Percentiles rank a stretch among this genome's conserved stretches.
These are phyloP conservation scores for Yarrowia deformans DNA, from an alignment of 805 yeast species.

Conservation along the genomic window DNA sequence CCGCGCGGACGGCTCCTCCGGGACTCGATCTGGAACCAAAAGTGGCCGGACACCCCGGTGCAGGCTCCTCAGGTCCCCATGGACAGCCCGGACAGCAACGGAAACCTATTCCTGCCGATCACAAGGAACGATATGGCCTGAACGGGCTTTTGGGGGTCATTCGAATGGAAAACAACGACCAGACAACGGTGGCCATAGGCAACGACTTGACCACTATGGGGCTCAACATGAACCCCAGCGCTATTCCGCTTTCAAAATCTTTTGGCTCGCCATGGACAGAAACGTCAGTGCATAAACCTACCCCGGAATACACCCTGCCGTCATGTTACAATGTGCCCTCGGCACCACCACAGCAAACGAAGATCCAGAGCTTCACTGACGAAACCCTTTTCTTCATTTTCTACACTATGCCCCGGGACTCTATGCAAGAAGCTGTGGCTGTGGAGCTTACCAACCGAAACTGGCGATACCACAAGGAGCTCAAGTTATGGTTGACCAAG, in stretches of 20 bases:
- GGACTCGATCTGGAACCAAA: constrained; percentile 38
- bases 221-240: constrained; percentile 59
- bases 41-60: constrained; percentile 35
- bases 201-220: constrained; percentile 75
- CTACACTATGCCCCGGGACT: constrained; percentile 91
- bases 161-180: constrained; percentile 67
- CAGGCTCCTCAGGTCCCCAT: constrained; percentile 31
- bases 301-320: constrained; percentile 79
- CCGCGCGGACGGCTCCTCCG: constrained; percentile 23
- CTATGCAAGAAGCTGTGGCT: constrained; percentile 92
- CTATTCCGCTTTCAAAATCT: constrained; percentile 61
- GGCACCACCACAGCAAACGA: constrained; percentile 56
- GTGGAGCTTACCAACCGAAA: constrained; percentile 88
- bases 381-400: constrained; percentile 93
- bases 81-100: constrained; percentile 37
- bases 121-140: constrained; percentile 71
- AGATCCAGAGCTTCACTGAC: constrained; percentile 68
- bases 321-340: constrained; percentile 57
- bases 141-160: constrained; percentile 67
- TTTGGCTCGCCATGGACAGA: constrained; percentile 96
- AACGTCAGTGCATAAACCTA: constrained; percentile 86
- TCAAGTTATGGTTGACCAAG: constrained; percentile 96
- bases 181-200: constrained; percentile 73
- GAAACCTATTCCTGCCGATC: constrained; percentile 45
- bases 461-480: constrained; percentile 96